Percentiles rank a stretch among this genome's conserved stretches.
These are phyloP conservation scores for Debaryomyces maramus DNA, from an alignment of 805 yeast species.

Conservation along the genomic window DNA sequence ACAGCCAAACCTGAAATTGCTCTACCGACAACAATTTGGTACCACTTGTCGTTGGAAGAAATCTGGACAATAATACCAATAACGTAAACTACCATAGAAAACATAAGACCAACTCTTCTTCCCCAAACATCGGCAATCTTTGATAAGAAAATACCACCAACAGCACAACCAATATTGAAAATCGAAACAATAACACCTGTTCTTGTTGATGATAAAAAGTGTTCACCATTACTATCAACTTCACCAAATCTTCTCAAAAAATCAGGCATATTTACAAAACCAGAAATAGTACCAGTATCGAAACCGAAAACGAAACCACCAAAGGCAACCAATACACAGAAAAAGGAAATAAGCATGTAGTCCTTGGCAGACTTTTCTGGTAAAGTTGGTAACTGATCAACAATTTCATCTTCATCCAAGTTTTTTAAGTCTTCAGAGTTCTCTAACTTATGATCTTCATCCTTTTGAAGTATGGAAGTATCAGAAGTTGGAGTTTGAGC, in stretches of 20 bases:
- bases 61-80: conserved; percentile 64
- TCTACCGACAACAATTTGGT: conserved; percentile 64
- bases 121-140: conserved; percentile 60
- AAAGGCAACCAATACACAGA: conserved; percentile 63
- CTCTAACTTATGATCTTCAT: conserved; percentile 13
- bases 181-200: conserved; percentile 54
- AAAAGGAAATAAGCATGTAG: conserved; percentile 31
- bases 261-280: conserved; percentile 65
- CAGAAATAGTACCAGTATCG: conserved; percentile 78
- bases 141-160: conserved; percentile 65
- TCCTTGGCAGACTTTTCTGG: conserved; percentile 36
- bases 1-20: conserved; percentile 69
- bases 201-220: conserved; percentile 45
- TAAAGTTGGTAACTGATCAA: conserved; percentile 16
- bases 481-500: conserved; percentile 33
- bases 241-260: conserved; percentile 56
- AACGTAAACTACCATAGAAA: conserved; percentile 55
- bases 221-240: conserved; percentile 36
- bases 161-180: conserved; percentile 70
- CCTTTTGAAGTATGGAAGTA: conserved; percentile 25
- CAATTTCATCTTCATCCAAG: conserved; percentile 4
- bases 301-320: conserved; percentile 80
- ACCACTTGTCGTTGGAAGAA: conserved; percentile 54
- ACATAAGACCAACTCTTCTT: conserved; percentile 56
- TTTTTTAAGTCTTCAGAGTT: conserved; percentile 1